Evolutionary conservation across 169 alveolate genomes (phyloP).

Genomic region (Besnoitia besnoiti): DNA sequence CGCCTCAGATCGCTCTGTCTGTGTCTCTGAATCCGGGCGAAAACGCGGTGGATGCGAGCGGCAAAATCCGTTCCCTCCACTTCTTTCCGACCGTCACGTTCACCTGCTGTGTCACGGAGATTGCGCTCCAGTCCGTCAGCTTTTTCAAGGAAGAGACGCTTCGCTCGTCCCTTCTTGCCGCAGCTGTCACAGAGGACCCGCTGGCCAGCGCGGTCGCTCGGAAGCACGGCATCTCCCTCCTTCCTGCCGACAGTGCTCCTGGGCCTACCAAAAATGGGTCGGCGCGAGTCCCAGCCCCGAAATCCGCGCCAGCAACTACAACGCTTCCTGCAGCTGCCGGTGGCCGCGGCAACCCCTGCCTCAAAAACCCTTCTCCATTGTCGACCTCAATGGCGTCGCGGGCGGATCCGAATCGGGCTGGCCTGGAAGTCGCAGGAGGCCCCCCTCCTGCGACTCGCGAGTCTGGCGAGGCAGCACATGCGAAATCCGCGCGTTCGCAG

Average conservation of each 20-base stretch:
- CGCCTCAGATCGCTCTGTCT: constrained; percentile 51
- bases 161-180: neutral
- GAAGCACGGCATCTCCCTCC: neutral
- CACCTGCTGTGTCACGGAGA: constrained; percentile 49
- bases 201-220: neutral
- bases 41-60: constrained; percentile 43
- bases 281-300: no score
- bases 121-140: constrained; percentile 10
- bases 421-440: no score
- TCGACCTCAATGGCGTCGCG: no score
- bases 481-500: neutral
- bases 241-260: neutral
- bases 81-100: constrained; percentile 62
- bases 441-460: no score
- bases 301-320: no score
- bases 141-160: constrained; percentile 8
- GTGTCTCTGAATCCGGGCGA: constrained; percentile 41
- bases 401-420: no score
- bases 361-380: no score
- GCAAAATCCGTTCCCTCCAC: constrained; percentile 47
- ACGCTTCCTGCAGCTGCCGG: no score
- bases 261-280: no score
- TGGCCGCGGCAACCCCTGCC: no score
- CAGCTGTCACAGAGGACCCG: neutral
- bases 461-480: neutral